Evolutionary conservation across 2,329 filamentous ascomycete genomes (phyloP).

Genomic region (Neocucurbitaria cava): DNA sequence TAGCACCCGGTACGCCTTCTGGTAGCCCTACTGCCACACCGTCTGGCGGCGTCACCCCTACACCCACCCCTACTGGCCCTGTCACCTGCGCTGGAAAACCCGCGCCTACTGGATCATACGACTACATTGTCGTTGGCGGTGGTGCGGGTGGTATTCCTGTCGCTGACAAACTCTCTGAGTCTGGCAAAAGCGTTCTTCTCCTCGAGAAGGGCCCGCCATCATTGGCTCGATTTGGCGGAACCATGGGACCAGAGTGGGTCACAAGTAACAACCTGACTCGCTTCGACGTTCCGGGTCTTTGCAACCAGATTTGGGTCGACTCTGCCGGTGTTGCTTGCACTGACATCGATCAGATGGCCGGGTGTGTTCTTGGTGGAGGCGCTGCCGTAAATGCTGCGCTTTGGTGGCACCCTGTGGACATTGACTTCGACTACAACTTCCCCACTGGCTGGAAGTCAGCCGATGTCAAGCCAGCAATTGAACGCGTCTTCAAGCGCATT

Average conservation of each 20-base stretch:
- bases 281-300: constrained; percentile 75
- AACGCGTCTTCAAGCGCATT: constrained; percentile 72
- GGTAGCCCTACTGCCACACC: constrained; percentile 29
- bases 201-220: constrained; percentile 60
- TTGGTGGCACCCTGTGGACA: constrained; percentile 70
- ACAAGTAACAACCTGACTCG: constrained; percentile 68
- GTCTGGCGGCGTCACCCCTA: constrained; percentile 11
- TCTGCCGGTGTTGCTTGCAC: constrained; percentile 69
- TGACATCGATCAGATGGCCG: constrained; percentile 76
- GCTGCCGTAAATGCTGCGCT: constrained; percentile 72
- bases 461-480: constrained; percentile 66
- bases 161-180: constrained; percentile 67
- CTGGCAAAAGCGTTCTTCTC: constrained; percentile 69
- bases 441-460: constrained; percentile 72
- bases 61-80: constrained; percentile 37
- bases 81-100: constrained; percentile 46
- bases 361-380: constrained; percentile 73
- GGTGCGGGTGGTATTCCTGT: constrained; percentile 68
- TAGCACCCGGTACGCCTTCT: constrained; percentile 36
- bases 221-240: constrained; percentile 70
- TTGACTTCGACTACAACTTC: constrained; percentile 77
- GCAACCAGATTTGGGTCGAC: constrained; percentile 73
- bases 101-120: constrained; percentile 58
- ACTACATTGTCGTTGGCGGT: constrained; percentile 70
- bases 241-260: constrained; percentile 67